These are phyloP conservation scores for Paramecium sexaurelia DNA, from an alignment of 73 alveolate species.

Conservation along the genomic window DNA sequence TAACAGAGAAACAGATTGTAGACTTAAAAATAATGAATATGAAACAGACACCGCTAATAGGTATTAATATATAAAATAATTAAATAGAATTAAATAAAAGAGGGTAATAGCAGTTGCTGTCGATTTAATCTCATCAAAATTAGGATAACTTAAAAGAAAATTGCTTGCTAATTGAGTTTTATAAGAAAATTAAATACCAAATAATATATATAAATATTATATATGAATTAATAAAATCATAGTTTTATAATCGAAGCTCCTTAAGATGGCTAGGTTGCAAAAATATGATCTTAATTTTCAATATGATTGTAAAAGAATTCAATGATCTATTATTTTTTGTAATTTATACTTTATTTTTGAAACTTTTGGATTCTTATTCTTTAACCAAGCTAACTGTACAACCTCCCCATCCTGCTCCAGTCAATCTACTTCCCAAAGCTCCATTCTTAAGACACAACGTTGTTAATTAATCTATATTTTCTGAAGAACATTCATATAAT, in stretches of 20 bases:
- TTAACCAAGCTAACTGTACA: constrained; percentile 77
- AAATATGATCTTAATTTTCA: constrained; percentile 11
- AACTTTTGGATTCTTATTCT: neutral
- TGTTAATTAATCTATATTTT: constrained; percentile 81
- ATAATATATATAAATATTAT: neutral
- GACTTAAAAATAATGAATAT: constrained; percentile 34
- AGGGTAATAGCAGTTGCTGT: neutral
- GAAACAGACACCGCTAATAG: neutral
- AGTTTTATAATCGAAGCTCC: neutral
- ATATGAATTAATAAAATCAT: neutral
- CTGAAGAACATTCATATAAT: constrained; percentile 87
- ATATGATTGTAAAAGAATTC: neutral
- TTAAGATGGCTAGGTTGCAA: neutral
- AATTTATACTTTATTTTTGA: neutral
- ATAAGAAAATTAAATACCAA: neutral
- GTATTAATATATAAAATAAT: neutral
- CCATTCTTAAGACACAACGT: constrained; percentile 81
- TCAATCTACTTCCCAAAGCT: constrained; percentile 89
- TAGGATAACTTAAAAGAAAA: constrained; percentile 30
- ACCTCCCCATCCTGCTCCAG: constrained; percentile 98
- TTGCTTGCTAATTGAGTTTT: neutral
- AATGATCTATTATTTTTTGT: neutral
- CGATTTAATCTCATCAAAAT: constrained; percentile 1
- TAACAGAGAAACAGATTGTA: constrained; percentile 49
- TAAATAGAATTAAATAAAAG: constrained; percentile 4